Conservation (phyloP, 805 yeast genomes). For the Hyphopichia homilentoma region DNA sequence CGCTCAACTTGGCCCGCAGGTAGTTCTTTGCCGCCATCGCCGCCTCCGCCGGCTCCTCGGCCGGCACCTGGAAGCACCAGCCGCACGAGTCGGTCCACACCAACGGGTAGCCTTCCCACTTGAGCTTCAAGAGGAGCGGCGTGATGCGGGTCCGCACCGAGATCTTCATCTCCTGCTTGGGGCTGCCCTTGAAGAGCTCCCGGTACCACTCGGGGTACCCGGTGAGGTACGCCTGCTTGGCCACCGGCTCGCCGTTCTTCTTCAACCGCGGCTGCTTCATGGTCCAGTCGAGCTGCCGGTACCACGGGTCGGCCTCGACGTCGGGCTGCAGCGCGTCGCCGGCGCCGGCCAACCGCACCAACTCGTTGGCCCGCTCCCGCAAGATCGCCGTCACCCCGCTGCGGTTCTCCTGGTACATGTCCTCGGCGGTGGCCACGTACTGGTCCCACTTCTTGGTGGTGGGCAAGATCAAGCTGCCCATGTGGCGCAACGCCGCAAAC, state of each 20-base stretch:
- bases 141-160: conserved; percentile 72
- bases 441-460: conserved; percentile 69
- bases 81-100: conserved; percentile 78
- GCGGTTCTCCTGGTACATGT: conserved; percentile 56
- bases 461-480: conserved; percentile 76
- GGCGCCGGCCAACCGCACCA: conserved; percentile 44
- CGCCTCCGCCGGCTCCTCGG: conserved; percentile 23
- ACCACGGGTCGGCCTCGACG: conserved; percentile 77
- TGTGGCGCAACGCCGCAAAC: conserved; percentile 75
- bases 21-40: conserved; percentile 38
- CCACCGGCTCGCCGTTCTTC: conserved; percentile 64
- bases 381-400: conserved; percentile 56
- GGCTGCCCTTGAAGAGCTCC: conserved; percentile 40
- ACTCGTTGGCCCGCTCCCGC: conserved; percentile 54
- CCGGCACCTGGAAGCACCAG: conserved; percentile 79
- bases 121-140: conserved; percentile 68
- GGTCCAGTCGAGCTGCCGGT: conserved; percentile 86
- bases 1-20: conserved; percentile 21
- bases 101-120: conserved; percentile 84
- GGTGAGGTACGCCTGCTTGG: conserved; percentile 71
- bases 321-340: conserved; percentile 18
- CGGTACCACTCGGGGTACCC: conserved; percentile 96
- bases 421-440: conserved; percentile 69
- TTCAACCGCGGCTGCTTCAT: conserved; percentile 55
- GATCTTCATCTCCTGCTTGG: conserved; percentile 45